Evolutionary conservation across 2,329 filamentous ascomycete species (phyloP), one percentile per base, ranked within the genome.

Genomic region (Thermoascus crustaceus): DNA sequence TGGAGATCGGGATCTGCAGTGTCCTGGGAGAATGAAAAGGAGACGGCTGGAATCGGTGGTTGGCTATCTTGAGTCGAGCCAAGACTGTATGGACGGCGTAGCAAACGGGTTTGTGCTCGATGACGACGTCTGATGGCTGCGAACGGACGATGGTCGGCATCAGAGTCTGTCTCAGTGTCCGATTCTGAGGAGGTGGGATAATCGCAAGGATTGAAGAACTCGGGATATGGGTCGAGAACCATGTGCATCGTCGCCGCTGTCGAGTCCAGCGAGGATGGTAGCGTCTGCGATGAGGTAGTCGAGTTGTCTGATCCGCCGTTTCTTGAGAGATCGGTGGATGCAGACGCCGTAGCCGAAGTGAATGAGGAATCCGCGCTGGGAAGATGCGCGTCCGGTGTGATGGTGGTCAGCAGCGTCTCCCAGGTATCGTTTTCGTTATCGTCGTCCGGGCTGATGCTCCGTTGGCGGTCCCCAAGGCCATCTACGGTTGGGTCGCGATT

Each of bases 301-400:
- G 53, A 46, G 14, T 61, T 67, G 1, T 62, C 64, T 9, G 50
- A 42, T 4, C 41, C 41, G 16, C 41, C 42, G 29, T 44, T 50
- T 13, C 48, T 50, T 8, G 52, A 46, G 1, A 45, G 41, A 30
- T 54, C 50, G 3, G 50, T 42, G n/a, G 48, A 49, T 6, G 50
- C 47, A 16, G 54, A 48, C 16, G 56, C 52, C 10, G 54, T 50
- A 7, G 49, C 52, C n/a, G 84, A 88, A 0, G 80, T 75, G 55
- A 94, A 94, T 0, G 87, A 94, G 1, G 86, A 88, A 19, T 83
- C 78, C 2, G 78, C 75, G 48, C 83, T 93, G 0, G 87, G 85
- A 2, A 85, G 73, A 42, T 85, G 81, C 10, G 82, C 78, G 55
- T 94, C 87, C 0, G 85, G 85, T 0, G 83, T 80, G 41, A 95